Evolutionary conservation across 164 flowering plant species (phyloP).

Genomic region (Liriodendron chinense): DNA sequence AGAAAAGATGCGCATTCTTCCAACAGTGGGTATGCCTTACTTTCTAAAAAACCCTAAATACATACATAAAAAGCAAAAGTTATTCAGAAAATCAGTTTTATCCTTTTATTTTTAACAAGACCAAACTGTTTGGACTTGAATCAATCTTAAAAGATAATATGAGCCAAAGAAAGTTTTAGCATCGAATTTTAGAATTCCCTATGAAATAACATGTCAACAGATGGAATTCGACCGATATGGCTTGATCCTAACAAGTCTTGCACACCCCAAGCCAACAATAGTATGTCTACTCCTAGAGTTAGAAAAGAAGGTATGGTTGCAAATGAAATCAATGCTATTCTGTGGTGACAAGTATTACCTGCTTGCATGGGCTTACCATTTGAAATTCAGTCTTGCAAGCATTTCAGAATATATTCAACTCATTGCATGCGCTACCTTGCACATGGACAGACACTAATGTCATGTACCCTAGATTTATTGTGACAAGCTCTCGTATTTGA

Average conservation of each 20-base stretch:
- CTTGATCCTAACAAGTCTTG: neutral
- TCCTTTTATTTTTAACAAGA: neutral
- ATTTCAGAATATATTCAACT: too few relatives aligned
- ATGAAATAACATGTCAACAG: constrained; percentile 2
- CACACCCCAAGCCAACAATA: neutral
- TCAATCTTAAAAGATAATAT: neutral
- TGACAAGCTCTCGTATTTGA: too few relatives aligned
- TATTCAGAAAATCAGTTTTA: neutral
- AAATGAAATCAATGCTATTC: neutral
- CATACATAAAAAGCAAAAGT: neutral
- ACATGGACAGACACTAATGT: too few relatives aligned
- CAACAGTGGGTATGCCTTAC: constrained; percentile 78
- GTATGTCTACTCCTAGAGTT: neutral
- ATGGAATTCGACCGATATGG: neutral
- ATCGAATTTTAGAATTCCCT: neutral
- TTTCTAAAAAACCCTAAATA: constrained; percentile 42
- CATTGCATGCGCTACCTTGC: too few relatives aligned
- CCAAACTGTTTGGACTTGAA: neutral
- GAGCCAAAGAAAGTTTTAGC: neutral
- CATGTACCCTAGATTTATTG: too few relatives aligned
- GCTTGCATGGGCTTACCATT: neutral
- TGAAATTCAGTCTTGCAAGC: too few relatives aligned
- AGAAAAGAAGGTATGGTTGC: neutral
- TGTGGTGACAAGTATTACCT: neutral
- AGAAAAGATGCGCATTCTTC: constrained; percentile 78